Percentiles rank a stretch among this genome's conserved stretches.
Conservation (phyloP, 1,284 basidiomycete species). For the Moesziomyces aphidis region DNA sequence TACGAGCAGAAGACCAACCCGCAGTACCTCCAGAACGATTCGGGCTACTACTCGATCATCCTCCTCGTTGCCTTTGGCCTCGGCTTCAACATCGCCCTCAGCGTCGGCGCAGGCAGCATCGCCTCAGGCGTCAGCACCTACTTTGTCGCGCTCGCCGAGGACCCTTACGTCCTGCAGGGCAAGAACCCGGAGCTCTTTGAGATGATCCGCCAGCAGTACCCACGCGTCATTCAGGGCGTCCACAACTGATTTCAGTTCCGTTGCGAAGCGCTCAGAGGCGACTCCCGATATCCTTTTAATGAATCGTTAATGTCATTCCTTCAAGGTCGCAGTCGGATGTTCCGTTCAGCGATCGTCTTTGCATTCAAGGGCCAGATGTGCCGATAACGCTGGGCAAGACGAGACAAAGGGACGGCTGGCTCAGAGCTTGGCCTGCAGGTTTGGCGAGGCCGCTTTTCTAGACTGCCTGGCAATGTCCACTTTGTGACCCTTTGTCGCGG, state of each 20-base stretch:
- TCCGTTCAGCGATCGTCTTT: not conserved
- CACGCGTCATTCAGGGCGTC: constrained; percentile 66
- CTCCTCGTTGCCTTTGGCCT: constrained; percentile 63
- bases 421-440: constrained; percentile 29
- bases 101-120: constrained; percentile 65
- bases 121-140: constrained; percentile 65
- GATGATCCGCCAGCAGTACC: constrained; percentile 63
- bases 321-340: no score
- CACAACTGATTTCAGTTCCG: constrained; percentile 10
- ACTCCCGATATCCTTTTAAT: not conserved
- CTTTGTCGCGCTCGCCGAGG: constrained; percentile 67
- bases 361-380: not conserved
- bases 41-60: constrained; percentile 50
- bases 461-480: constrained; percentile 35
- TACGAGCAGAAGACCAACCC: constrained; percentile 73
- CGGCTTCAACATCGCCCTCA: constrained; percentile 67
- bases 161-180: constrained; percentile 52
- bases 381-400: not conserved
- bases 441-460: constrained; percentile 8
- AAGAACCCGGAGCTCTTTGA: constrained; percentile 56
- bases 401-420: not conserved
- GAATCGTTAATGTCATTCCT: not conserved
- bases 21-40: constrained; percentile 53
- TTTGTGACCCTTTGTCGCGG: constrained; percentile 10
- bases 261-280: not conserved